A percentile compares a stretch with the other conserved stretches of the same genome.
Conservation (phyloP, 202 grass and related monocot species). For the Schoenoplectus triqueter region DNA sequence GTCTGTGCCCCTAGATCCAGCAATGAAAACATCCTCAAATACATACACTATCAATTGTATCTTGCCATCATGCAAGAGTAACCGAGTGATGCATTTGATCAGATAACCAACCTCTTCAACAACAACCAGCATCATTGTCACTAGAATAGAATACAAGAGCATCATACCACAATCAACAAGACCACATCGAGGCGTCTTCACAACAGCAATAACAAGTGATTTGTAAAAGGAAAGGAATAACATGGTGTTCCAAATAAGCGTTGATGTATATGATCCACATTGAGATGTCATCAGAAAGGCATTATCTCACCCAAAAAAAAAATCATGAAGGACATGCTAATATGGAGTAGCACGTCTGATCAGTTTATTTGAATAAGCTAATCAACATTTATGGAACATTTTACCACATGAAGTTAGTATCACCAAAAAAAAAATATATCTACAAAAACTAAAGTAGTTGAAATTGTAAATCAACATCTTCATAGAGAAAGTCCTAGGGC, state of each 20-base stretch:
- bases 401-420: neutral
- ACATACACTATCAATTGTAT: neutral
- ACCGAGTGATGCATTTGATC: neutral
- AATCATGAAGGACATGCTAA: neutral
- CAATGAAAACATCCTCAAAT: too few species aligned
- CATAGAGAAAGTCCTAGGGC: neutral
- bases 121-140: neutral
- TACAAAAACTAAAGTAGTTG: constrained; percentile 7
- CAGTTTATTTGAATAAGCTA: neutral
- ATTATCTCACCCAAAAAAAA: neutral
- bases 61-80: neutral
- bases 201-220: neutral
- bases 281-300: neutral
- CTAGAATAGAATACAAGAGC: neutral
- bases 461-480: constrained; percentile 10
- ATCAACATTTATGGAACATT: neutral
- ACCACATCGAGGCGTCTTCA: too few species aligned
- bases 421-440: neutral
- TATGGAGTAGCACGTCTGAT: neutral
- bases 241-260: neutral
- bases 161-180: neutral
- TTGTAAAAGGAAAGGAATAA: neutral
- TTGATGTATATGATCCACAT: neutral
- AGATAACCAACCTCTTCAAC: neutral
- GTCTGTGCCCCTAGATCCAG: too few species aligned